Evolutionary conservation across 768 basidiomycete genomes (phyloP).

Genomic region (Lactarius quietus): DNA sequence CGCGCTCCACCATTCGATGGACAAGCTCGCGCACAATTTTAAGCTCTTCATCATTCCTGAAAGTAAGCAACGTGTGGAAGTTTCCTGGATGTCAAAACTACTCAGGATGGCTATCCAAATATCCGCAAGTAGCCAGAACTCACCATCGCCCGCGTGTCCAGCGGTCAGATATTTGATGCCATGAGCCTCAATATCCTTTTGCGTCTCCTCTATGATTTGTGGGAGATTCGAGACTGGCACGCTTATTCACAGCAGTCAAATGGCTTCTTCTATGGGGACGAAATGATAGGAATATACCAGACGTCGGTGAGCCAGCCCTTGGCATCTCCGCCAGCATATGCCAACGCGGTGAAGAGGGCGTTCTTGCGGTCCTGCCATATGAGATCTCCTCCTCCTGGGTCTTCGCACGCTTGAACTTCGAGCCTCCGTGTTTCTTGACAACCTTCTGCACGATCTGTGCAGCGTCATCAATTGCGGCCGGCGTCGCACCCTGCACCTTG

Average conservation of each 20-base stretch:
- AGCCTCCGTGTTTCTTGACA: constrained; percentile 57
- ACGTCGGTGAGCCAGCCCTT: constrained; percentile 86
- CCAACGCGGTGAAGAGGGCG: constrained; percentile 68
- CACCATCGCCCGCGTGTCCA: constrained; percentile 44
- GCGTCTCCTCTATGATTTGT: constrained; percentile 39
- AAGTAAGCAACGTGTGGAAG: constrained; percentile 52
- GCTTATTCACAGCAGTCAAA: constrained; percentile 17
- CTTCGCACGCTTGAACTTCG: constrained; percentile 65
- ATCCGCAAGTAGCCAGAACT: constrained; percentile 27
- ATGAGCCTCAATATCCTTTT: constrained; percentile 42
- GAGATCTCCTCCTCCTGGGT: constrained; percentile 71
- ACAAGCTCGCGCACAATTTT: constrained; percentile 53
- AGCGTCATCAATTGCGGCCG: constrained; percentile 52
- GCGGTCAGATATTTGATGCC: constrained; percentile 44
- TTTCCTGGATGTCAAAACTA: constrained; percentile 36
- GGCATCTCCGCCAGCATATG: constrained; percentile 62
- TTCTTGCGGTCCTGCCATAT: constrained; percentile 88
- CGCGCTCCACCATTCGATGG: constrained; percentile 68
- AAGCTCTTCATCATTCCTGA: constrained; percentile 57
- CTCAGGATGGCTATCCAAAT: neutral
- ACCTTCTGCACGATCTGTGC: constrained; percentile 58
- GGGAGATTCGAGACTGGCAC: constrained; percentile 38
- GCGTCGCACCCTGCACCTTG: constrained; percentile 77
- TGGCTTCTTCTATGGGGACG: neutral
- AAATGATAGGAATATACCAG: constrained; percentile 48